phyloP scores from a whole-genome alignment of 768 basidiomycete species.

The Boletus subcaerulescens region DNA sequence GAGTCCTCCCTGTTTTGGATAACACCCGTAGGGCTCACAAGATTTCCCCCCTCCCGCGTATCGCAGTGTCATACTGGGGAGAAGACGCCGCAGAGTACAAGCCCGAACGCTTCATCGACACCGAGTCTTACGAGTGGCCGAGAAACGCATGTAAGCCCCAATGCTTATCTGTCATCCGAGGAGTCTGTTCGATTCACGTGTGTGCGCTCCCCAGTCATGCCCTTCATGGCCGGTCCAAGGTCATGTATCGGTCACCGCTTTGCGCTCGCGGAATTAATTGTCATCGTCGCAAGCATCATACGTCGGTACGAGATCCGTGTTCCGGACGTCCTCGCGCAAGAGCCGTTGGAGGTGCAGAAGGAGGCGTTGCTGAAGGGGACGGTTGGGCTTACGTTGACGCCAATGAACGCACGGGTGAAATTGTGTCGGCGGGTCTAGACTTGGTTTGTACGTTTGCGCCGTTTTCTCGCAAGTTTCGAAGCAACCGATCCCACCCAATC shows the following conservation, averaged over 20 bases:
- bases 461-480: too few relatives aligned
- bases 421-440: neutral
- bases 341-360: constrained; percentile 34
- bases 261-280: constrained; percentile 40
- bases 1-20: constrained; percentile 11
- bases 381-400: constrained; percentile 36
- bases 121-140: constrained; percentile 48
- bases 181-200: too few relatives aligned
- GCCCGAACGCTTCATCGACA: constrained; percentile 51
- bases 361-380: constrained; percentile 35
- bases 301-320: constrained; percentile 41
- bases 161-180: too few relatives aligned
- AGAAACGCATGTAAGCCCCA: constrained; percentile 45
- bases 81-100: constrained; percentile 42
- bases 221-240: constrained; percentile 45
- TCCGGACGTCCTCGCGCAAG: constrained; percentile 34
- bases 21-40: neutral
- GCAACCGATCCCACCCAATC: too few relatives aligned
- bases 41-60: too few relatives aligned
- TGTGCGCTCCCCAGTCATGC: constrained; percentile 30
- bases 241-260: constrained; percentile 53
- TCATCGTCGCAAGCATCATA: constrained; percentile 43
- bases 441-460: too few relatives aligned
- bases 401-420: constrained; percentile 25
- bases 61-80: constrained; percentile 50